Percentiles rank a stretch among this genome's conserved stretches.
These are phyloP conservation scores for Suhomyces choctaworum DNA, from an alignment of 1,139 yeast genomes.

Conservation along the genomic window DNA sequence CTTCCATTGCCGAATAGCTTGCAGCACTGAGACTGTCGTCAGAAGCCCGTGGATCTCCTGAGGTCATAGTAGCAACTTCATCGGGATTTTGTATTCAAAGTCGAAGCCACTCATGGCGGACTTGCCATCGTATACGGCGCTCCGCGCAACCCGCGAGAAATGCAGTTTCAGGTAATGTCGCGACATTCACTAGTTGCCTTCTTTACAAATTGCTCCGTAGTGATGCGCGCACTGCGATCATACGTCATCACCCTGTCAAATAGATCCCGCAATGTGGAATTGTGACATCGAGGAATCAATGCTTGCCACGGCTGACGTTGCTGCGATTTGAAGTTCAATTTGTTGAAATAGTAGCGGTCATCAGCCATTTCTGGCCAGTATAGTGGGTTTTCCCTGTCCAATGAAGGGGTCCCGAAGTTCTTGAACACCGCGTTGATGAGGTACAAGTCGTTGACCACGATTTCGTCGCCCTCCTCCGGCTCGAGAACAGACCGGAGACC, in stretches of 20 bases:
- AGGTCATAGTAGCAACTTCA: too few relatives aligned
- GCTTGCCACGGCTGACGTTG: conserved; percentile 17
- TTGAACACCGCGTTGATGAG: conserved; percentile 63
- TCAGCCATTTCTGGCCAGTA: conserved; percentile 42
- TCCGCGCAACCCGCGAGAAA: too few relatives aligned
- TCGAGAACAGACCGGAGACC: conserved; percentile 44
- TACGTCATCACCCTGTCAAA: conserved; percentile 30
- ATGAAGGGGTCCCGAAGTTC: conserved; percentile 66
- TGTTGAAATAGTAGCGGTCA: conserved; percentile 33
- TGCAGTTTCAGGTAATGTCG: too few relatives aligned
- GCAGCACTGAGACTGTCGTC: too few relatives aligned
- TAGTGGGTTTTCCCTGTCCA: conserved; percentile 23
- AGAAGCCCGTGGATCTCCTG: too few relatives aligned
- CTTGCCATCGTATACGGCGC: too few relatives aligned
- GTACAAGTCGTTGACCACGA: conserved; percentile 58
- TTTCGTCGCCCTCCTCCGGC: conserved; percentile 30
- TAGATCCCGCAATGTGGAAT: conserved; percentile 16
- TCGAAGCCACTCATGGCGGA: too few relatives aligned
- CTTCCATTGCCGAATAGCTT: too few relatives aligned
- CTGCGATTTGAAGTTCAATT: conserved; percentile 26
- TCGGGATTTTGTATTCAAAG: too few relatives aligned
- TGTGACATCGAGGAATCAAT: conserved; percentile 32
- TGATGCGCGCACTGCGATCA: conserved; percentile 15
- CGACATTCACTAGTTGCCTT: background rate
- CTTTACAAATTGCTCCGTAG: conserved; percentile 2